A percentile compares a stretch with the other conserved stretches of the same genome.
These are phyloP conservation scores for Wickerhamia fluorescens DNA, from an alignment of 805 yeast species.

Conservation along the genomic window DNA sequence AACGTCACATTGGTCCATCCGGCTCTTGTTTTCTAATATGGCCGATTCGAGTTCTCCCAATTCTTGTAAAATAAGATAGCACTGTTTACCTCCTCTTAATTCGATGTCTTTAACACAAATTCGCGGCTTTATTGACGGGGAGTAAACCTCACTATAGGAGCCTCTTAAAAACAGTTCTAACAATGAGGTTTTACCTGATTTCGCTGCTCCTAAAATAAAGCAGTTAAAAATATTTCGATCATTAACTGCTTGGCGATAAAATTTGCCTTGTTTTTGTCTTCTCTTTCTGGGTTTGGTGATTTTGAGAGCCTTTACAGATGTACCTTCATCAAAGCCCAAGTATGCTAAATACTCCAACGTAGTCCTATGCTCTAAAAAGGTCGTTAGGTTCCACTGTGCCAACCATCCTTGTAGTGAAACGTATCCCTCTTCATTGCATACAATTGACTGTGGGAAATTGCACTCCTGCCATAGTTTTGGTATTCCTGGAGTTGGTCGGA, in stretches of 20 bases:
- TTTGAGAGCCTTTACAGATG: conserved; percentile 43
- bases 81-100: conserved; percentile 89
- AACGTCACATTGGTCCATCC: conserved; percentile 84
- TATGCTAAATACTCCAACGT: conserved; percentile 86
- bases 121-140: conserved; percentile 76
- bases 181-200: conserved; percentile 82
- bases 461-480: conserved; percentile 83
- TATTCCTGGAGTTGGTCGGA: conserved; percentile 88
- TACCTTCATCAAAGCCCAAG: conserved; percentile 66
- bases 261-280: conserved; percentile 56
- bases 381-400: conserved; percentile 98
- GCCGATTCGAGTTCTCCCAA: conserved; percentile 83
- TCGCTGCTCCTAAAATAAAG: conserved; percentile 75
- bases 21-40: conserved; percentile 58
- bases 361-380: conserved; percentile 74
- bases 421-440: conserved; percentile 81
- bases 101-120: conserved; percentile 91
- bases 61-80: conserved; percentile 86
- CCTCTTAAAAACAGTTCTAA: conserved; percentile 77
- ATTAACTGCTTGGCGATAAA: conserved; percentile 58
- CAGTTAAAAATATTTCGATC: conserved; percentile 93
- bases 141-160: conserved; percentile 58
- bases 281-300: conserved; percentile 76
- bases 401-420: conserved; percentile 97
- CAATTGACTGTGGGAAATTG: conserved; percentile 81